phyloP scores from a whole-genome alignment of 805 yeast genomes.

The Nadsonia fulvescens region DNA sequence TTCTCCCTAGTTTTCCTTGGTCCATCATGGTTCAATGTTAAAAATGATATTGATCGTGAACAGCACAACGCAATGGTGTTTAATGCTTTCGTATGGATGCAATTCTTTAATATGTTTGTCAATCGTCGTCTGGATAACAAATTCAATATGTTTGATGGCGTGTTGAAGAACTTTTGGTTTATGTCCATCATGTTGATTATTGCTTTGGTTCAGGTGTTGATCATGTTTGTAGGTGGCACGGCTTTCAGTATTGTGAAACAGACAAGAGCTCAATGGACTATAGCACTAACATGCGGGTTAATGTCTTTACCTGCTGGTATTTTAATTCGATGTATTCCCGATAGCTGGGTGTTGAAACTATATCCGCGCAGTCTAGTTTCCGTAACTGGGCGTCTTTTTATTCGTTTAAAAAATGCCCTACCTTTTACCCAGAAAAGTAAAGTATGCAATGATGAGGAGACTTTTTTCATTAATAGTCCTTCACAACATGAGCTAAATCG shows the following conservation, averaged over 20 bases:
- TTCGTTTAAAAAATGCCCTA: no score
- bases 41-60: conserved; percentile 24
- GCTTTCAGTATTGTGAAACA: conserved; percentile 74
- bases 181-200: conserved; percentile 52
- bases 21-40: conserved; percentile 27
- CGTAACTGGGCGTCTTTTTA: conserved; percentile 10
- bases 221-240: conserved; percentile 95
- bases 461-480: no score
- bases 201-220: conserved; percentile 68
- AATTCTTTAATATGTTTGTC: conserved; percentile 81
- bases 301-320: conserved; percentile 67
- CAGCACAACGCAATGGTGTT: conserved; percentile 74
- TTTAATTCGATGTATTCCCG: conserved; percentile 66
- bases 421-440: no score
- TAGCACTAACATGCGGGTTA: conserved; percentile 67
- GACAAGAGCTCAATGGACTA: conserved; percentile 78
- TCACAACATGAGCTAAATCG: no score
- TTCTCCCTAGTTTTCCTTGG: conserved; percentile 74
- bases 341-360: conserved; percentile 22
- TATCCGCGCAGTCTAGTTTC: conserved; percentile 14
- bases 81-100: conserved; percentile 95
- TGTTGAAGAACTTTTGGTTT: conserved; percentile 72
- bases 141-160: conserved; percentile 67
- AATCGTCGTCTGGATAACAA: conserved; percentile 77
- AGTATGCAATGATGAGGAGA: no score